phyloP scores from a whole-genome alignment of 495 filamentous ascomycete genomes.

The Xylaria curta region DNA sequence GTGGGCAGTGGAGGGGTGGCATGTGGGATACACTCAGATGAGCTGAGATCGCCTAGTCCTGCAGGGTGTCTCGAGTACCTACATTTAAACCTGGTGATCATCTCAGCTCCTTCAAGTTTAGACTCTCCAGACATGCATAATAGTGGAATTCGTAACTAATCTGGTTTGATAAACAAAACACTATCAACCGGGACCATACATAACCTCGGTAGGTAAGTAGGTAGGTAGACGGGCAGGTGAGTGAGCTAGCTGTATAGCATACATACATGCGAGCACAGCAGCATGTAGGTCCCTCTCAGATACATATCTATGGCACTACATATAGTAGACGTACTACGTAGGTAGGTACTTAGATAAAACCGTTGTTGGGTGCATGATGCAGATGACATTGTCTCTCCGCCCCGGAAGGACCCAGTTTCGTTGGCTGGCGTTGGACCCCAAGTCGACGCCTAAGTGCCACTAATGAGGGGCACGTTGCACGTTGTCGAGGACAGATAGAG shows the following conservation, averaged over 20 bases:
- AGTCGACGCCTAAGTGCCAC: slow-evolving; percentile 16
- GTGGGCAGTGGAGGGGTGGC: slow-evolving; percentile 1
- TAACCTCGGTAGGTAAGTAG: neutral
- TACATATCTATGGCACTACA: neutral
- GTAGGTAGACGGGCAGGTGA: neutral
- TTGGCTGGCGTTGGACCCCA: slow-evolving; percentile 13
- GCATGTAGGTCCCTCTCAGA: neutral
- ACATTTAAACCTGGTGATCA: slow-evolving; percentile 15
- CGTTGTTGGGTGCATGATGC: slow-evolving; percentile 11
- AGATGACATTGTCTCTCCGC: slow-evolving; percentile 7
- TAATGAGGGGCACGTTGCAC: slow-evolving; percentile 14
- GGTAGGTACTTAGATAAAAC: neutral
- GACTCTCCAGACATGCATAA: neutral
- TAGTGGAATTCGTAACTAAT: neutral
- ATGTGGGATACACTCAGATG: slow-evolving; percentile 22
- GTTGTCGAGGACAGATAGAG: slow-evolving; percentile 17
- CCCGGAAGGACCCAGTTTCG: neutral
- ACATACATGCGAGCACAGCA: slow-evolving; percentile 8
- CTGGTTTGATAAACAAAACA: neutral
- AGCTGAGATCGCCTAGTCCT: slow-evolving; percentile 20
- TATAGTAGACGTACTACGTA: neutral
- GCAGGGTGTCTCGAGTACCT: slow-evolving; percentile 17
- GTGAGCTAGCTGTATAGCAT: neutral
- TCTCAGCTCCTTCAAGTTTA: slow-evolving; percentile 18
- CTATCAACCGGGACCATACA: neutral